Percentiles rank a stretch among this genome's conserved stretches.
Evolutionary conservation across 2,329 filamentous ascomycete genomes (phyloP).

Genomic region (Ceratocystis huliohia): DNA sequence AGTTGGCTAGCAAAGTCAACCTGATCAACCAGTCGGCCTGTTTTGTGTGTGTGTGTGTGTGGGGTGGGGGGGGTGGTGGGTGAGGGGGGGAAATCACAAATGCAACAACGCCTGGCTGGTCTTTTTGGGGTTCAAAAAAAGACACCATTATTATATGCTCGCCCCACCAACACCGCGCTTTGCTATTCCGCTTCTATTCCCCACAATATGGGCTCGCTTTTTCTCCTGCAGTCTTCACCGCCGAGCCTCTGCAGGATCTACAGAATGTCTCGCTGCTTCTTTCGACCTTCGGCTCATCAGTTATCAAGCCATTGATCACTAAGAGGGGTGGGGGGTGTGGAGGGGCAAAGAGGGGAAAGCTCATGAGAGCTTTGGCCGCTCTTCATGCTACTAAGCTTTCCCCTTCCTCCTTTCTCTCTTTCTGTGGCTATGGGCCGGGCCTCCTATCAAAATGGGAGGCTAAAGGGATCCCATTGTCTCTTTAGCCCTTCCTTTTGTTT

Average conservation of each 20-base stretch:
- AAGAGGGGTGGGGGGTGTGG: not conserved
- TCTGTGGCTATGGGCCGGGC: not conserved
- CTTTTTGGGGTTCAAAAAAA: not conserved
- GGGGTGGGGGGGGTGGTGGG: too few relatives aligned
- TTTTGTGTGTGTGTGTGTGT: too few relatives aligned
- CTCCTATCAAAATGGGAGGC: not conserved
- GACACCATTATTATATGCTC: not conserved
- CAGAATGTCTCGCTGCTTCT: constrained; percentile 5
- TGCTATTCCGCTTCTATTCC: not conserved
- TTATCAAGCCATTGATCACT: too few relatives aligned
- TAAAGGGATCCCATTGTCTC: not conserved
- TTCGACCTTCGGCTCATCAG: not conserved
- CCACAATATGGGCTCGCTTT: not conserved
- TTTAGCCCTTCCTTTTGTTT: not conserved
- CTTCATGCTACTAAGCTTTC: not conserved
- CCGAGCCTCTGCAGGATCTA: constrained; percentile 3
- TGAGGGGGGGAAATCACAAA: not conserved
- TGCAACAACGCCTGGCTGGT: not conserved
- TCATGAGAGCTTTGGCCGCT: not conserved
- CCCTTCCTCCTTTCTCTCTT: not conserved
- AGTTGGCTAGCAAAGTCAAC: too few relatives aligned
- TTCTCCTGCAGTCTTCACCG: constrained; percentile 6
- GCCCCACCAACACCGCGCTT: not conserved
- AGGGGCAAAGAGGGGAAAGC: not conserved
- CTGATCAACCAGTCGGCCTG: too few relatives aligned